These are phyloP conservation scores for Hypoxylon fragiforme DNA, from an alignment of 495 filamentous ascomycete species.

Conservation along the genomic window DNA sequence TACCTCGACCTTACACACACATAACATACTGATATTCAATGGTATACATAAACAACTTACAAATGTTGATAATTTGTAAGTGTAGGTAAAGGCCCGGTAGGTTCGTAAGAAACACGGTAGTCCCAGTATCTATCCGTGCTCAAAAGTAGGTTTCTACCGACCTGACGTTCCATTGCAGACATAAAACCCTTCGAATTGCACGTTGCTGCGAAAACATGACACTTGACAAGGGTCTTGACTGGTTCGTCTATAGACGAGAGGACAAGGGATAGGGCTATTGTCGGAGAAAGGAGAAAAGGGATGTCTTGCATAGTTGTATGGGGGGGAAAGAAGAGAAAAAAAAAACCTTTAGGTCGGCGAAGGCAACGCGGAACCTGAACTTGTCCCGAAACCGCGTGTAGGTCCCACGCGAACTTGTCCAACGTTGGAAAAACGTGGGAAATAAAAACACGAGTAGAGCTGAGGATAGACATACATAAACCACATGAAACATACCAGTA, in stretches of 20 bases:
- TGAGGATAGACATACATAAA: constrained; percentile 14
- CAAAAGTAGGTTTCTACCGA: neutral
- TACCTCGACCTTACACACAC: neutral
- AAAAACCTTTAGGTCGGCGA: constrained; percentile 16
- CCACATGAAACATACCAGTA: constrained; percentile 19
- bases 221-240: constrained; percentile 24
- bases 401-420: constrained; percentile 24
- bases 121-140: neutral
- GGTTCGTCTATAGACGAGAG: constrained; percentile 19
- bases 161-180: constrained; percentile 30
- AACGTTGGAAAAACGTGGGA: constrained; percentile 13
- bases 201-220: constrained; percentile 30
- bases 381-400: constrained; percentile 21
- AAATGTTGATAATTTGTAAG: too few relatives aligned
- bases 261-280: constrained; percentile 28
- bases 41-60: neutral
- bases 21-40: neutral
- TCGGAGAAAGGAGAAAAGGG: constrained; percentile 18
- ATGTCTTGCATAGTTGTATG: constrained; percentile 1
- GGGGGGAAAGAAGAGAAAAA: neutral
- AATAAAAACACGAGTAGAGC: constrained; percentile 8
- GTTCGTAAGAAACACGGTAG: neutral
- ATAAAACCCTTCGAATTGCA: constrained; percentile 20
- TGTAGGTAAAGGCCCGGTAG: neutral
- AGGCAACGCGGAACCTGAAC: constrained; percentile 28